Conservation (phyloP, 208 protist genomes). For the Wallacemonas sp. region DNA sequence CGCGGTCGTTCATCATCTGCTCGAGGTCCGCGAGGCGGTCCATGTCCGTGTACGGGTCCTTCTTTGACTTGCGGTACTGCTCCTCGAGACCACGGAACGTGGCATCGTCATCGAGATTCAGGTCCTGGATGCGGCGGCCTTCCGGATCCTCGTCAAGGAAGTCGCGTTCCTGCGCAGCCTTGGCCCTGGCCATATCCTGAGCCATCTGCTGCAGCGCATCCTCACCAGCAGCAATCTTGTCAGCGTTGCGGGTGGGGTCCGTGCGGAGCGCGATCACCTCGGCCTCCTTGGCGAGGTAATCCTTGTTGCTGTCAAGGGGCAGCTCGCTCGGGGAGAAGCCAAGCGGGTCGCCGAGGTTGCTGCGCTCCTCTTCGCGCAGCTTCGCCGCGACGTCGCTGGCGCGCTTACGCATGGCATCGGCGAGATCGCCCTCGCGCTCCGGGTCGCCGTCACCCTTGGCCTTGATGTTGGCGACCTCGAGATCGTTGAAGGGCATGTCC, state of each 20-base stretch:
- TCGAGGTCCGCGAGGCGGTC: constrained; percentile 57
- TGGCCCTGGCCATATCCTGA: constrained; percentile 56
- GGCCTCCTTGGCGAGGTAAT: constrained; percentile 57
- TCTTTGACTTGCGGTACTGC: constrained; percentile 56
- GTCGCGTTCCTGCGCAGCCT: constrained; percentile 54
- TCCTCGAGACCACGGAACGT: constrained; percentile 69
- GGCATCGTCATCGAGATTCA: constrained; percentile 60
- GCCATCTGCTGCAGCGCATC: constrained; percentile 48
- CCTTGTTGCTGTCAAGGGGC: constrained; percentile 46
- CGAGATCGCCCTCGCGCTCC: constrained; percentile 44
- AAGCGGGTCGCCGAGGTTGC: constrained; percentile 50
- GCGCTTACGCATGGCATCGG: constrained; percentile 68
- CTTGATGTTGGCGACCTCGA: constrained; percentile 64
- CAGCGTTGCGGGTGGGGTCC: constrained; percentile 45
- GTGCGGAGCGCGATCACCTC: constrained; percentile 44
- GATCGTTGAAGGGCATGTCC: constrained; percentile 69
- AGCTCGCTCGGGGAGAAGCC: constrained; percentile 71
- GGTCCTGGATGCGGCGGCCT: constrained; percentile 47
- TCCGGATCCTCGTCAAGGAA: constrained; percentile 73
- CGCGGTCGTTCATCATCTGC: constrained; percentile 71
- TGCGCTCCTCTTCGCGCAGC: constrained; percentile 62
- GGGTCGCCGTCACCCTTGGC: constrained; percentile 57
- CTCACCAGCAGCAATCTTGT: constrained; percentile 37
- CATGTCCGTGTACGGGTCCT: constrained; percentile 60
- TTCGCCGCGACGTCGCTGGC: constrained; percentile 60